Conservation (phyloP, 441 rosid genomes). For the Jatropha podagrica region DNA sequence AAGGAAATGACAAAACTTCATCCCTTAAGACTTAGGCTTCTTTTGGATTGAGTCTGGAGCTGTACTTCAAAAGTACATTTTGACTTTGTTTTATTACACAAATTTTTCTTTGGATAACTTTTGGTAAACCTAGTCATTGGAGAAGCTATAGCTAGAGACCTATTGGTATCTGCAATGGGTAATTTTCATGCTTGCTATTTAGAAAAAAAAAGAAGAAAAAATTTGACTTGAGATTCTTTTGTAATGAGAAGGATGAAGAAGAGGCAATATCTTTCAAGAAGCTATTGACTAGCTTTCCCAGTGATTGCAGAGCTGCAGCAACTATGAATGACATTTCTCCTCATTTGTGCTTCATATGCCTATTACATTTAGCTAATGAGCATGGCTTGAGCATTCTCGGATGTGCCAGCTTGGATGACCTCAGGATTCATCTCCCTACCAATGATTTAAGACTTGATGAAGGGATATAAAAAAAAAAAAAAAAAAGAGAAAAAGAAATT, state of each 20-base stretch:
- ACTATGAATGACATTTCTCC: slow-evolving; percentile 69
- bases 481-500: background rate
- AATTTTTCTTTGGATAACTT: too few species aligned
- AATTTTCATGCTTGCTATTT: background rate
- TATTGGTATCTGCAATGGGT: background rate
- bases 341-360: slow-evolving; percentile 89
- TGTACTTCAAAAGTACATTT: too few species aligned
- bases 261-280: slow-evolving; percentile 63
- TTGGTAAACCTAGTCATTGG: too few species aligned
- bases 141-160: background rate
- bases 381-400: slow-evolving; percentile 67
- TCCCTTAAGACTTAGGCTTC: too few species aligned
- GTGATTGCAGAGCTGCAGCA: slow-evolving; percentile 68
- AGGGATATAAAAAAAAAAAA: background rate
- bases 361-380: slow-evolving; percentile 91
- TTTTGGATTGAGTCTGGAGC: too few species aligned
- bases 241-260: slow-evolving; percentile 31
- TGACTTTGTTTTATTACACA: too few species aligned
- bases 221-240: background rate
- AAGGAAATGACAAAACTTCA: background rate
- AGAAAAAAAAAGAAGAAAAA: background rate
- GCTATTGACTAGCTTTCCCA: slow-evolving; percentile 66
- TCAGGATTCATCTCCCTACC: slow-evolving; percentile 46
- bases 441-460: background rate
- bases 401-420: slow-evolving; percentile 58